These are phyloP conservation scores for Cytospora leucostoma DNA, from an alignment of 2,329 filamentous ascomycete species.

Conservation along the genomic window DNA sequence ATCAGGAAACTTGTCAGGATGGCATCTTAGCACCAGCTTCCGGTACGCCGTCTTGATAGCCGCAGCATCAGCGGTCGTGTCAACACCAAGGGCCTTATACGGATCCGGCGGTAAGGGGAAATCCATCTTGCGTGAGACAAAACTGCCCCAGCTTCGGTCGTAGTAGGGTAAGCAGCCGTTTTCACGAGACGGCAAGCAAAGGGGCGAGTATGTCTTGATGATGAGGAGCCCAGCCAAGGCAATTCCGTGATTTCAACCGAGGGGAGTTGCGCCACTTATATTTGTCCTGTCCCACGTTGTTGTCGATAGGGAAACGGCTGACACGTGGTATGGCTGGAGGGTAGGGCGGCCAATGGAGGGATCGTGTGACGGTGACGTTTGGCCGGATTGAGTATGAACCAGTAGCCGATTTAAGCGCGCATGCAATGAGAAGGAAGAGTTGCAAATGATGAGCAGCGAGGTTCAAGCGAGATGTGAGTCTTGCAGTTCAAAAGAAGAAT, in stretches of 20 bases:
- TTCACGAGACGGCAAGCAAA: constrained; percentile 20
- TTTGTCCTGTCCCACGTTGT: constrained; percentile 19
- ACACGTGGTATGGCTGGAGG: constrained; percentile 22
- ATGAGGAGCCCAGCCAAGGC: not conserved
- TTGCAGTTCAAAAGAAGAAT: not conserved
- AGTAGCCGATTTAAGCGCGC: constrained; percentile 22
- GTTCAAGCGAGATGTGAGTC: not conserved
- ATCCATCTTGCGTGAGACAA: constrained; percentile 43
- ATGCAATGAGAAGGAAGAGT: constrained; percentile 12
- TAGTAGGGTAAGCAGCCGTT: constrained; percentile 21
- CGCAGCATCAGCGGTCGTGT: constrained; percentile 67
- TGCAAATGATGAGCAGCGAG: constrained; percentile 13
- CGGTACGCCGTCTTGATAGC: constrained; percentile 80
- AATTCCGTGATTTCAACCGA: constrained; percentile 17
- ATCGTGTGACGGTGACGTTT: constrained; percentile 29
- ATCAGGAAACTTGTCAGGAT: constrained; percentile 89
- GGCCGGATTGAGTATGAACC: constrained; percentile 8
- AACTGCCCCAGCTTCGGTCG: constrained; percentile 11
- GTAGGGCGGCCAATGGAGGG: constrained; percentile 24
- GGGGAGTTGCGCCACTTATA: constrained; percentile 16
- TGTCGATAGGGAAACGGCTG: constrained; percentile 18
- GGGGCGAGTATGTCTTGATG: constrained; percentile 16
- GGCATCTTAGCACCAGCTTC: constrained; percentile 84
- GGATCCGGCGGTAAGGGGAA: constrained; percentile 66
- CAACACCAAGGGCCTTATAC: constrained; percentile 74